Percentiles rank a stretch among this genome's conserved stretches.
Evolutionary conservation across 1,139 yeast genomes (phyloP).

Genomic region (Debaryomycetaceae sp.): DNA sequence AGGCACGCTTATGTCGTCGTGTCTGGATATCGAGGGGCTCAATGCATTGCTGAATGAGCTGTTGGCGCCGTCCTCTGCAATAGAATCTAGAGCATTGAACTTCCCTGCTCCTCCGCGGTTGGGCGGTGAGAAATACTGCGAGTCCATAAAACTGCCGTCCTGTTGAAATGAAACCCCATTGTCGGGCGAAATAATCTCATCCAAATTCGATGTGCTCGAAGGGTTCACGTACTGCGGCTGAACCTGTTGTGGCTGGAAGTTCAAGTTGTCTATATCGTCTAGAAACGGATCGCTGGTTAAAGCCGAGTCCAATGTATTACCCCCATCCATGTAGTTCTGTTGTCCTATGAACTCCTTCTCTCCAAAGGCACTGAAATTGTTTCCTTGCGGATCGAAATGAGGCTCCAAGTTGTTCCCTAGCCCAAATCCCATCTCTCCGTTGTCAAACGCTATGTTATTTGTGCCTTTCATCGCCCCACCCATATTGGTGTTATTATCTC

Average conservation of each 20-base stretch:
- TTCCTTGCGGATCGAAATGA: neutral
- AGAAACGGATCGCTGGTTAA: conserved; percentile 32
- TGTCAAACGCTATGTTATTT: neutral
- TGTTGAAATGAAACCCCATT: conserved; percentile 10
- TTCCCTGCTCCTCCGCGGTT: conserved; percentile 15
- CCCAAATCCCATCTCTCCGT: neutral
- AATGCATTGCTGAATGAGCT: conserved; percentile 15
- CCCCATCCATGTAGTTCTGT: conserved; percentile 5
- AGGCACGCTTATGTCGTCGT: conserved; percentile 32
- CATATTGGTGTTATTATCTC: neutral
- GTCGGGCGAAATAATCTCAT: conserved; percentile 36
- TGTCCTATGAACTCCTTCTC: conserved; percentile 5
- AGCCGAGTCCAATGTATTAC: conserved; percentile 3
- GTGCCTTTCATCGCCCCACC: neutral
- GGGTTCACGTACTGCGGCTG: conserved; percentile 15
- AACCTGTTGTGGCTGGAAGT: conserved; percentile 10
- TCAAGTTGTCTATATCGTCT: conserved; percentile 29
- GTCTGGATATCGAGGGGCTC: conserved; percentile 31
- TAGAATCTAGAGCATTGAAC: conserved; percentile 28
- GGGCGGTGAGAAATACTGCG: conserved; percentile 45
- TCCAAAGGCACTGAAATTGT: conserved; percentile 7
- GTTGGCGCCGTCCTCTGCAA: conserved; percentile 27
- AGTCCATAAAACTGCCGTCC: conserved; percentile 26
- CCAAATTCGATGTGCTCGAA: conserved; percentile 23
- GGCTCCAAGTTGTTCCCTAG: neutral